Evolutionary conservation across 202 grass and related monocot genomes (phyloP).

Genomic region (Alloteropsis angusta): DNA sequence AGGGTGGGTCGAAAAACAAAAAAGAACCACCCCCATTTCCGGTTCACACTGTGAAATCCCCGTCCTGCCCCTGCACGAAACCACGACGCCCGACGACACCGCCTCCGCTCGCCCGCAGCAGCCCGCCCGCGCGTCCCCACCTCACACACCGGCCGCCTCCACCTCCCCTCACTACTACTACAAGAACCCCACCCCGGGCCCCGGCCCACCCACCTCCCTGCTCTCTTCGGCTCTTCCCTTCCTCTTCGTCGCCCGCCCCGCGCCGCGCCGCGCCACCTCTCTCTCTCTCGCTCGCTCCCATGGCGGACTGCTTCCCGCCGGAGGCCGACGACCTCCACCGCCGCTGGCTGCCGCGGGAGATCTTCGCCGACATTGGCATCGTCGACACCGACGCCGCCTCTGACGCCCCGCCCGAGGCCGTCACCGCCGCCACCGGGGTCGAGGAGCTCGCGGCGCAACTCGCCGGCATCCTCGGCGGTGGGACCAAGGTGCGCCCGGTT

Average conservation of each 20-base stretch:
- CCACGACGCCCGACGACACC: background rate
- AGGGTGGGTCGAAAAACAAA: background rate
- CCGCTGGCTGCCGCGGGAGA: conserved; percentile 44
- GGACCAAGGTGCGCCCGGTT: background rate
- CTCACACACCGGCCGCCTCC: background rate
- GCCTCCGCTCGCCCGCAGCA: background rate
- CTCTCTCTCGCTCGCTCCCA: background rate
- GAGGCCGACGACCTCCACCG: conserved; percentile 35
- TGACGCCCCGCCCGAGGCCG: background rate
- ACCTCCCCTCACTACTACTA: background rate
- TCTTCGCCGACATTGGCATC: conserved; percentile 43
- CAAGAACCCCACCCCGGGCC: background rate
- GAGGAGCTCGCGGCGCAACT: conserved; percentile 33
- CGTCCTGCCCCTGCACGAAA: background rate
- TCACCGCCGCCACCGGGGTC: conserved; percentile 1
- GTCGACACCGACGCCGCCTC: background rate
- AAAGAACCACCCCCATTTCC: background rate
- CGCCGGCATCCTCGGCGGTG: conserved; percentile 15
- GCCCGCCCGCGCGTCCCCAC: background rate
- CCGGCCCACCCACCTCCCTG: background rate
- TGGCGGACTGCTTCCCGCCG: conserved; percentile 23
- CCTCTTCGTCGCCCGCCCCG: background rate
- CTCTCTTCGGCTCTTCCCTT: background rate
- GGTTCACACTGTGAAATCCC: conserved; percentile 7
- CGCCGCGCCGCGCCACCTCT: too few species aligned